Evolutionary conservation across 805 yeast species (phyloP).

Genomic region (Candida sithepensis): DNA sequence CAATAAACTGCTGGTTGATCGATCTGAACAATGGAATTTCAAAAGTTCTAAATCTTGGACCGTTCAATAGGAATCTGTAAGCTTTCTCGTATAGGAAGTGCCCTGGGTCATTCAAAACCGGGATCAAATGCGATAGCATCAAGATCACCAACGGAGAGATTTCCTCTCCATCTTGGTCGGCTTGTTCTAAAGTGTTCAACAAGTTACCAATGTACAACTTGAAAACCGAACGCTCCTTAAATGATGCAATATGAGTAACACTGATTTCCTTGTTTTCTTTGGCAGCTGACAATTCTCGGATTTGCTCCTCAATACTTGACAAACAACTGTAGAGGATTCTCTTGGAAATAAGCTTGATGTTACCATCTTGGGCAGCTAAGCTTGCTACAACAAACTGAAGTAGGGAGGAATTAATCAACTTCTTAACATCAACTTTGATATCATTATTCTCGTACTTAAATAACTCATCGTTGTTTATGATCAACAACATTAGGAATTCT

Average conservation of each 20-base stretch:
- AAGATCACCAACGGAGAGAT: constrained; percentile 51
- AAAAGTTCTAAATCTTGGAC: constrained; percentile 39
- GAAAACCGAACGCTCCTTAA: constrained; percentile 55
- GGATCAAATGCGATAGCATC: constrained; percentile 51
- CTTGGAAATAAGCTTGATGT: constrained; percentile 35
- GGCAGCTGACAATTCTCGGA: constrained; percentile 21
- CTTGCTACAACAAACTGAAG: constrained; percentile 48
- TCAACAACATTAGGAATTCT: constrained; percentile 61
- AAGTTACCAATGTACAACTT: constrained; percentile 50
- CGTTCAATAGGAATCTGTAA: constrained; percentile 59
- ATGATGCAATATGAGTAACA: constrained; percentile 20
- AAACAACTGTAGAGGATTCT: constrained; percentile 44
- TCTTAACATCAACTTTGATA: constrained; percentile 46
- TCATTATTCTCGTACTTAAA: constrained; percentile 31
- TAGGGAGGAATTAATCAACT: constrained; percentile 53
- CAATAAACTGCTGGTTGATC: constrained; percentile 30
- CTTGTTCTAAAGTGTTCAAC: constrained; percentile 33
- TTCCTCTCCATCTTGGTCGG: constrained; percentile 12
- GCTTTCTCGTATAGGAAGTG: constrained; percentile 72
- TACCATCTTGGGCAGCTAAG: constrained; percentile 35
- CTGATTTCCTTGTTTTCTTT: constrained; percentile 14
- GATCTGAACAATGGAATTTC: constrained; percentile 46
- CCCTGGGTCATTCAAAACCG: constrained; percentile 62
- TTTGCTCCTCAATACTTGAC: constrained; percentile 37
- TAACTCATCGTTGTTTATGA: constrained; percentile 64